A percentile compares a stretch with the other conserved stretches of the same genome.
Evolutionary conservation across 2,329 filamentous ascomycete species (phyloP).

Genomic region (Colletotrichum caudatum): DNA sequence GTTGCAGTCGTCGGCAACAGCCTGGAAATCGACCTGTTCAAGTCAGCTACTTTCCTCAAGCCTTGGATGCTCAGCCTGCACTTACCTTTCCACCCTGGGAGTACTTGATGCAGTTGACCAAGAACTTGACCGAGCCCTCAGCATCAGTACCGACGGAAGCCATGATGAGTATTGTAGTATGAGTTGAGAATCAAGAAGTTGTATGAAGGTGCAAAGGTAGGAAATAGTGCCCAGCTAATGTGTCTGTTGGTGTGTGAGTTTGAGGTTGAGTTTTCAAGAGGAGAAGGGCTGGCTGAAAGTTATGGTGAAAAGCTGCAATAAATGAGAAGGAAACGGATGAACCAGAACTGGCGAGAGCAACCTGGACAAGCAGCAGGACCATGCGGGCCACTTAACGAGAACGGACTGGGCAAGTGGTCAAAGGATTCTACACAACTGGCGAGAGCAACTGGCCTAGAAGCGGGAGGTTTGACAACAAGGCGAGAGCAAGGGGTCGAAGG

Average conservation of each 20-base stretch:
- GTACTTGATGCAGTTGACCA: constrained; percentile 74
- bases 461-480: background rate
- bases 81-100: constrained; percentile 70
- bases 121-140: constrained; percentile 71
- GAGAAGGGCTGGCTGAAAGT: background rate
- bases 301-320: background rate
- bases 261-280: background rate
- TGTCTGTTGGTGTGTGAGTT: background rate
- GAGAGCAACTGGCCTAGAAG: background rate
- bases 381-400: background rate
- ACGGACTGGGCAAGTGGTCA: constrained; percentile 9
- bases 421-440: constrained; percentile 4
- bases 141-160: constrained; percentile 52
- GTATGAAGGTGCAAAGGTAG: background rate
- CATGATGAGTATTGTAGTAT: constrained; percentile 31
- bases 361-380: background rate
- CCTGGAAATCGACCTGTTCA: constrained; percentile 71
- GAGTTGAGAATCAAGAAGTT: background rate
- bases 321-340: background rate
- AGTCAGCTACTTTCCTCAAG: constrained; percentile 38
- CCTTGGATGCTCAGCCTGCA: constrained; percentile 5
- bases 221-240: background rate
- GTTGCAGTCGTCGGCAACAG: constrained; percentile 72
- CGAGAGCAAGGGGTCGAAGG: background rate
- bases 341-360: background rate